Base-by-base conservation (phyloP, 2,329 filamentous ascomycete species). In the Pezicula carpinea region DNA sequence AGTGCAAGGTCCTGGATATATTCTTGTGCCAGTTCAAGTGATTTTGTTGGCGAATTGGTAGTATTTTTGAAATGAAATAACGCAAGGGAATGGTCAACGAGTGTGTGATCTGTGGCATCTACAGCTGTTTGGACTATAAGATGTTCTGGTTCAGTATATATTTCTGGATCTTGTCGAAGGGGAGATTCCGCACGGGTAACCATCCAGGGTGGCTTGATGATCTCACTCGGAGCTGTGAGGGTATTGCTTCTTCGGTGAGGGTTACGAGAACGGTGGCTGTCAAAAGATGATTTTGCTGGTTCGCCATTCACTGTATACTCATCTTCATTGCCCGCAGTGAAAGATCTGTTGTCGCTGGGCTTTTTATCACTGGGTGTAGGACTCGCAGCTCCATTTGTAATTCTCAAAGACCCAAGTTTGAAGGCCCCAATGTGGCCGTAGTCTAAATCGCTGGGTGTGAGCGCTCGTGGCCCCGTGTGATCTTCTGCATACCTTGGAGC, bases 401-500 rank as follows among this genome's bases (percentile, higher is more conserved):
- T 83, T 31, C 78, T 74, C 42, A 85, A 58, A 2, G 79, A 79
- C 2, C 82, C 82, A 44, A 82, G 73, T 58, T 80, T 81, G 59
- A 82, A 83, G 10, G 72, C 77, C 3, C 81, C 81, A 26, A 80
- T 73, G 39, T 82, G 78, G 49, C 71, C 70, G 55, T 83, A 83
- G n/a, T 77, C 73, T 22, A 69, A 62, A 19, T 82, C 79, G 34
- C 67, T 74, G 0, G 80, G 75, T 1, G 76, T 79, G 47, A 57
- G 53, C 14, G 58, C 55, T 44, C 62, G 53, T n/a, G 57, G 56
- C 7, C 48, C 48, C 23, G 50, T 45, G 17, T 35, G 23, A 18
- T 34, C 29, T 40, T 46, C 43, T 8, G 44, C 44, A 15, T 47
- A 45, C 34, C 47, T 39, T 23, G 46, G 47, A 17, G 31, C 38